Base-by-base conservation (phyloP, 768 basidiomycete genomes). In the Pulveroboletus sp. region DNA sequence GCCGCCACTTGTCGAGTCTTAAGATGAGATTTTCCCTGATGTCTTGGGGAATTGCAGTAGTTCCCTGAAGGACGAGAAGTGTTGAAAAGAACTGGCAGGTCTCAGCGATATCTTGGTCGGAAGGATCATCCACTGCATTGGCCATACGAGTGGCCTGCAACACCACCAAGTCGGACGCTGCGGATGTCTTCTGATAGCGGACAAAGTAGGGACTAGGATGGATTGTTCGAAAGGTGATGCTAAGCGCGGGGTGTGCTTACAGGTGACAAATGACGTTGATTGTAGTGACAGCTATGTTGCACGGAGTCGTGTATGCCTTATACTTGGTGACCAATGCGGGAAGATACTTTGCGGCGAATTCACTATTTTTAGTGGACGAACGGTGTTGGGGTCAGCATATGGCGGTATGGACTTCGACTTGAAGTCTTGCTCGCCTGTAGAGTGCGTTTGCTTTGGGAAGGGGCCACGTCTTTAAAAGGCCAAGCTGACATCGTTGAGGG, bases 41-140 rank as follows among this genome's bases (percentile, higher is more conserved):
- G 19, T 58, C 60, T 23, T 61, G 61, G 3, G 66, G 63, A 39
- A 76, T 57, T 3, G 53, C 60, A 12, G 48, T 48, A 14, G 51
- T 57, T 16, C 73, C 74, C 45, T 74, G 73, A 3, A 74, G 55
- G 27, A 71, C 62, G 13, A 76, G 59, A 24, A 76, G 55, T 6
- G 73, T 72, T 0, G 72, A 63, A 25, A 73, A 53, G 43, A 75
- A 75, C 49, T 76, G 73, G 11, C 69, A 67, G 16, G 66, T 56
- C 47, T 73, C 70, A 20, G 51, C 66, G 29, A 74, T 55, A 12
- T 62, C 52, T 21, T 57, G 53, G 1, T 63, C 52, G 13, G 43
- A 47, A 16, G 43, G n/a, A 37, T 53, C 43, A 10, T 47, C 40
- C 17, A 33, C 40, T 16, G 35, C 27, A 11, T 56, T 58, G 5